These are phyloP conservation scores for Casuarina cunninghamiana DNA, from an alignment of 306 rosid genomes.

Conservation along the genomic window DNA sequence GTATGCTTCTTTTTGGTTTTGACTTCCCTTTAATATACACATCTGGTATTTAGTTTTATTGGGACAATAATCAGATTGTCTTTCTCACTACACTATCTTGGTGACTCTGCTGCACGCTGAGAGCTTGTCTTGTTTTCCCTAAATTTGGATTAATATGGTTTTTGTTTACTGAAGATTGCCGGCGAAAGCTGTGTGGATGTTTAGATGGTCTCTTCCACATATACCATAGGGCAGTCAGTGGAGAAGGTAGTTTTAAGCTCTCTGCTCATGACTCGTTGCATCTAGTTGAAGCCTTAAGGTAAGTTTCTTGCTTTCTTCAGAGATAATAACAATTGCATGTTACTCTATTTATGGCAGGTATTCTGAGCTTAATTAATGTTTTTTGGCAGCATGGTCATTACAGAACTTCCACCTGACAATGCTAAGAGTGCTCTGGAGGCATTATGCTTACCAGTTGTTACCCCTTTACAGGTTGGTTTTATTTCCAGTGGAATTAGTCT, in stretches of 20 bases:
- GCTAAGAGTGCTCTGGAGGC: constrained; percentile 92
- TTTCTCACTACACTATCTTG: background rate
- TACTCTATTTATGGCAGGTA: constrained; percentile 21
- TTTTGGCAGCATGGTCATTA: constrained; percentile 76
- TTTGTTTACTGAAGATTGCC: constrained; percentile 65
- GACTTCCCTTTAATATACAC: background rate
- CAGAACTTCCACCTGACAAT: constrained; percentile 87
- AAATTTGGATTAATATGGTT: constrained; percentile 20
- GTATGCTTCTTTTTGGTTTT: background rate
- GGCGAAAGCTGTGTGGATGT: constrained; percentile 93
- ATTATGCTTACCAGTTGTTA: constrained; percentile 84
- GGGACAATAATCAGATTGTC: constrained; percentile 2
- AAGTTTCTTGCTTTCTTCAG: constrained; percentile 18
- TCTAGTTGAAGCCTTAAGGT: constrained; percentile 98
- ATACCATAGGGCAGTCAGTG: constrained; percentile 77
- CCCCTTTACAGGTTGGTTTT: constrained; percentile 83
- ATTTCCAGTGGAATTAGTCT: constrained; percentile 17
- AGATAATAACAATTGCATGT: constrained; percentile 21
- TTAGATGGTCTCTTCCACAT: constrained; percentile 90
- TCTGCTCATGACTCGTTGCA: constrained; percentile 93
- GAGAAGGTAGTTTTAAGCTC: constrained; percentile 88
- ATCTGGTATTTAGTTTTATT: background rate
- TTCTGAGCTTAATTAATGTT: constrained; percentile 30
- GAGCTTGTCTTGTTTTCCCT: background rate
- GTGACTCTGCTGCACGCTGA: background rate